Percentiles rank a stretch among this genome's conserved stretches.
phyloP scores from a whole-genome alignment of 2,329 filamentous ascomycete species.

The Fusarium mundagurra region DNA sequence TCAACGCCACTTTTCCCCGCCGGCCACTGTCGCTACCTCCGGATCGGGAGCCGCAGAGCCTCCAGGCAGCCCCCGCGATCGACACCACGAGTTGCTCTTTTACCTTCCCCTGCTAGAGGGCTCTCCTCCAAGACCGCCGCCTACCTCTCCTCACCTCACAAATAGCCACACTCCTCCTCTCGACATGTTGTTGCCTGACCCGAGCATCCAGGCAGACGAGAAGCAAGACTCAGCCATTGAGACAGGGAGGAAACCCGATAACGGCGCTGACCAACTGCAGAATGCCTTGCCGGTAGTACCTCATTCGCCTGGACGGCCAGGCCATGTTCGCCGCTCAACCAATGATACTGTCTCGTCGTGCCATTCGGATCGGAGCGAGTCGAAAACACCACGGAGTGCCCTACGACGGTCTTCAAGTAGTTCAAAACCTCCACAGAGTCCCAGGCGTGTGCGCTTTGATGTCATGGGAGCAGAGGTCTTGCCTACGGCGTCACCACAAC shows the following conservation, averaged over 20 bases:
- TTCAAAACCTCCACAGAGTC: conserved; percentile 61
- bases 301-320: conserved; percentile 45
- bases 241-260: conserved; percentile 30
- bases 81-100: conserved; percentile 70
- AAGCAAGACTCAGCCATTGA: conserved; percentile 40
- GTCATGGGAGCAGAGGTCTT: conserved; percentile 69
- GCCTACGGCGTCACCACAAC: conserved; percentile 65
- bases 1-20: conserved; percentile 46
- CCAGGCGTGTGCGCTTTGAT: conserved; percentile 71
- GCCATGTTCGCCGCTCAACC: conserved; percentile 53
- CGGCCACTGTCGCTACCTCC: conserved; percentile 43
- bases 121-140: conserved; percentile 42
- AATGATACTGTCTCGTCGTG: conserved; percentile 62
- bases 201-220: conserved; percentile 36
- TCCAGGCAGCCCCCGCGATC: conserved; percentile 60
- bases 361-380: conserved; percentile 63
- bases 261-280: conserved; percentile 21
- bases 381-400: conserved; percentile 63
- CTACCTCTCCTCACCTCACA: conserved; percentile 31
- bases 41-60: conserved; percentile 44
- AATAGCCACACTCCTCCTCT: conserved; percentile 25
- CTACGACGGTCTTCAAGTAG: conserved; percentile 65
- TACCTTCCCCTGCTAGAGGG: conserved; percentile 71
- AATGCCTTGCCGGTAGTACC: conserved; percentile 26
- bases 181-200: conserved; percentile 42